Evolutionary conservation across 75 land plant species (phyloP), one percentile per base, ranked within the genome.

Genomic region (Pseudotsuga menziesii): DNA sequence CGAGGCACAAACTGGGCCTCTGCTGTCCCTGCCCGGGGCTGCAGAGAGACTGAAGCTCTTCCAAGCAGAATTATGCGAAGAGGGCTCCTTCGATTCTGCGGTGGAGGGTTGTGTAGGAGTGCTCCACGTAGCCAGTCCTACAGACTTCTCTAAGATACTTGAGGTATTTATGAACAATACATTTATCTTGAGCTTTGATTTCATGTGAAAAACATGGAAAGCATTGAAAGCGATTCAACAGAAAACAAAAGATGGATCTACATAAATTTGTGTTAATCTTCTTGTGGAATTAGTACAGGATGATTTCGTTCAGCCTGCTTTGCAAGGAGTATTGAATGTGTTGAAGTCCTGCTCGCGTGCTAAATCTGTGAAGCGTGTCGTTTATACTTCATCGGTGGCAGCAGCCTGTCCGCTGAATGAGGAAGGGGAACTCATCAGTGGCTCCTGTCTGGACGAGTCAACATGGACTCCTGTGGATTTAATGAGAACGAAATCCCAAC

Each of bases 81-180:
- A 76, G 39, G 87, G 85, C 25, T 74, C 79, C 76, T 85, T 85
- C 57, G 85, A 85, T 76, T 75, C 59, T 17, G 85, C 87, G 41
- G 60, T 85, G 23, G 54, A 15, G 11, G 87, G 87, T 11, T 85
- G 83, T 44, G 57, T 73, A 32, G 75, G 80, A 8, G 82, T 85
- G 5, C 74, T 85, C 39, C 85, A 85, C 78, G 62, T 78, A 26
- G 87, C 84, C 27, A 77, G 78, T 32, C 80, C 83, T 23, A 74
- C 82, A 15, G 64, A 61, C 17, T 61, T 3, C 27, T 3, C 35
- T 14, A 61, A 61, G 14, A 32, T 11, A 4, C 11, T 32, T 12
- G 64, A 61, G 64, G 64, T 61, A 29, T 29, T 29, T 29, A 29
- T 29, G 32, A 29, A 29, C 1, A 0, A 29, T 29, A 29, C 1